Evolutionary conservation across 1,284 basidiomycete genomes (phyloP).

Genomic region (Trichosporon sp.): DNA sequence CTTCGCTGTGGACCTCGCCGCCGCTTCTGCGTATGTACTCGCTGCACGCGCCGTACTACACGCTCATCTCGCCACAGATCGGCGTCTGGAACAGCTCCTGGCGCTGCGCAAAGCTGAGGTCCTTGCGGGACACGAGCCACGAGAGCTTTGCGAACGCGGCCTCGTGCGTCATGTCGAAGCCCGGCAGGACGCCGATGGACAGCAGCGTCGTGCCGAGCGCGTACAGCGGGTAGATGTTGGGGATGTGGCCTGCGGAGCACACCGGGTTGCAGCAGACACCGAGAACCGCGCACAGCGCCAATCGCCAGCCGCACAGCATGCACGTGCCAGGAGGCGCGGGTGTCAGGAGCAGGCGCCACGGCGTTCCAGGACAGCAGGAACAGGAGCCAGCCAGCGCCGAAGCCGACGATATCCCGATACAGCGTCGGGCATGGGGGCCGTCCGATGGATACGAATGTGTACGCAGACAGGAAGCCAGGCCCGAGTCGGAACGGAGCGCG

Average conservation of each 20-base stretch:
- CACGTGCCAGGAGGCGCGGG: background rate
- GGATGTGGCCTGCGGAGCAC: constrained; percentile 32
- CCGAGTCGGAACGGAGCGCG: too few relatives aligned
- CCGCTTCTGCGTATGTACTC: too few relatives aligned
- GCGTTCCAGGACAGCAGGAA: background rate
- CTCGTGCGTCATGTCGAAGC: constrained; percentile 47
- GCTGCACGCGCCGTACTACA: constrained; percentile 2
- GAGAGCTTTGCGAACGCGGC: constrained; percentile 47
- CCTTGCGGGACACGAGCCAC: constrained; percentile 41
- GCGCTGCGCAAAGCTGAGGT: constrained; percentile 38
- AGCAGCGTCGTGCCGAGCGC: constrained; percentile 42
- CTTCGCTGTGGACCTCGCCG: too few relatives aligned
- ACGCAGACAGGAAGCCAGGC: too few relatives aligned
- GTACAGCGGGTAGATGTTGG: constrained; percentile 46
- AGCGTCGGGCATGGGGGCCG: background rate
- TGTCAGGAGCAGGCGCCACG: background rate
- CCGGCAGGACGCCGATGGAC: constrained; percentile 40
- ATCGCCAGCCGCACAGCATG: background rate
- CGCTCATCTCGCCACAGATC: constrained; percentile 41
- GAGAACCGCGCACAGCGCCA: background rate
- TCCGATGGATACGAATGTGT: background rate
- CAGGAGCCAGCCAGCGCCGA: background rate
- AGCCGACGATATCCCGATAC: background rate
- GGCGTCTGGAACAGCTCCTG: constrained; percentile 40
- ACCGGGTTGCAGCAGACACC: background rate